A percentile compares a stretch with the other conserved stretches of the same genome.
Evolutionary conservation across 2,329 filamentous ascomycete genomes (phyloP).

Genomic region (Stagonosporopsis chrysanthemi): DNA sequence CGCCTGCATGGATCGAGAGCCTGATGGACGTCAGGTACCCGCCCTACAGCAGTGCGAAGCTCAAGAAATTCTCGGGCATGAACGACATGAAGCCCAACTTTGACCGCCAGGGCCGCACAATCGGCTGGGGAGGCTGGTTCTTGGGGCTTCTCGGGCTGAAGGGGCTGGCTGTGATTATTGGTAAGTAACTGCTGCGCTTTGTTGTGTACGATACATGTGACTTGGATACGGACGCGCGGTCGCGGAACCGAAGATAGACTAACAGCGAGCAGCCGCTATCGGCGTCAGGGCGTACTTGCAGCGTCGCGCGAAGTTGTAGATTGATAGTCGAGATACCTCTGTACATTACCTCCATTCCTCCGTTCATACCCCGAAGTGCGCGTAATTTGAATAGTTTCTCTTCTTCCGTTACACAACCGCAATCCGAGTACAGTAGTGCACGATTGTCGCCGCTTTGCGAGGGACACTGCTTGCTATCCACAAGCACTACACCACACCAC

Average conservation of each 20-base stretch:
- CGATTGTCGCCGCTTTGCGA: background rate
- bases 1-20: slow-evolving; percentile 71
- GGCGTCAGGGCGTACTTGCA: slow-evolving; percentile 41
- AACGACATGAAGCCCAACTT: slow-evolving; percentile 65
- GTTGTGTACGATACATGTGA: background rate
- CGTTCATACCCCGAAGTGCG: background rate
- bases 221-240: background rate
- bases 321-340: background rate
- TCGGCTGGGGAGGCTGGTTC: slow-evolving; percentile 47
- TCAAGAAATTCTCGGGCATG: slow-evolving; percentile 60
- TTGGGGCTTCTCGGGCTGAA: slow-evolving; percentile 41
- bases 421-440: background rate
- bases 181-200: slow-evolving; percentile 36
- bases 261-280: slow-evolving; percentile 36
- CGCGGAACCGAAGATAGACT: slow-evolving; percentile 14
- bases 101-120: slow-evolving; percentile 61
- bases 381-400: background rate
- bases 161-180: slow-evolving; percentile 38
- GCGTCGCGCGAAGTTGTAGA: slow-evolving; percentile 38
- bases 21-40: slow-evolving; percentile 73
- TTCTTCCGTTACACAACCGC: background rate
- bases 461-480: background rate
- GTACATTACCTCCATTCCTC: slow-evolving; percentile 4
- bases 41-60: slow-evolving; percentile 64
- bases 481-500: too few species aligned